Evolutionary conservation across 2,329 filamentous ascomycete species (phyloP).

Genomic region (Fusarium sp.): DNA sequence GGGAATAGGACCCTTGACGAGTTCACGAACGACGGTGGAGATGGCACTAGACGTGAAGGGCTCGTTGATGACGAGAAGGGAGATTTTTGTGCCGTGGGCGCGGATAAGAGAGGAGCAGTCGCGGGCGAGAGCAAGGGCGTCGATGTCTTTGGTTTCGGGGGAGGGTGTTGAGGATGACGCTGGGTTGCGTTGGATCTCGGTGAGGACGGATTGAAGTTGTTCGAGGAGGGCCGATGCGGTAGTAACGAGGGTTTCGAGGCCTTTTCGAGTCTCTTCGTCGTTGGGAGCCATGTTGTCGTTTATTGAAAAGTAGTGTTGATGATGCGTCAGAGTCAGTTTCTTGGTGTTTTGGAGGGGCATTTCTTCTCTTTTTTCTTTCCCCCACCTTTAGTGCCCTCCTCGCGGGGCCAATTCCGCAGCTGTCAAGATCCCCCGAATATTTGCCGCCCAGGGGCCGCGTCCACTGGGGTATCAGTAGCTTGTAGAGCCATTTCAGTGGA

Average conservation of each 20-base stretch:
- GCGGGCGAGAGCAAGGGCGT: constrained; percentile 77
- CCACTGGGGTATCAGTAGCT: constrained; percentile 42
- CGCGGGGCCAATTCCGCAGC: constrained; percentile 28
- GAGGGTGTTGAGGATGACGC: constrained; percentile 30
- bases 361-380: constrained; percentile 28
- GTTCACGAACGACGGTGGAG: constrained; percentile 76
- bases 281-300: constrained; percentile 43
- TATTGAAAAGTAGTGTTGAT: not conserved
- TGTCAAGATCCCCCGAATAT: constrained; percentile 27
- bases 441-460: constrained; percentile 39
- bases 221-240: constrained; percentile 58
- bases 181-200: constrained; percentile 55
- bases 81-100: constrained; percentile 89
- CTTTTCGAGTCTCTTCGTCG: constrained; percentile 52
- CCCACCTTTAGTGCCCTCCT: constrained; percentile 42
- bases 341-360: constrained; percentile 49
- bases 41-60: constrained; percentile 89
- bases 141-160: constrained; percentile 53
- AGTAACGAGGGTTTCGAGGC: constrained; percentile 58
- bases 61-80: constrained; percentile 86
- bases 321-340: constrained; percentile 20
- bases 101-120: constrained; percentile 81
- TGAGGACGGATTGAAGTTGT: constrained; percentile 60
- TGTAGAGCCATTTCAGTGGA: constrained; percentile 55
- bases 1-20: constrained; percentile 81